Base-by-base conservation (phyloP, 768 basidiomycete species). In the Trametes villosa region DNA sequence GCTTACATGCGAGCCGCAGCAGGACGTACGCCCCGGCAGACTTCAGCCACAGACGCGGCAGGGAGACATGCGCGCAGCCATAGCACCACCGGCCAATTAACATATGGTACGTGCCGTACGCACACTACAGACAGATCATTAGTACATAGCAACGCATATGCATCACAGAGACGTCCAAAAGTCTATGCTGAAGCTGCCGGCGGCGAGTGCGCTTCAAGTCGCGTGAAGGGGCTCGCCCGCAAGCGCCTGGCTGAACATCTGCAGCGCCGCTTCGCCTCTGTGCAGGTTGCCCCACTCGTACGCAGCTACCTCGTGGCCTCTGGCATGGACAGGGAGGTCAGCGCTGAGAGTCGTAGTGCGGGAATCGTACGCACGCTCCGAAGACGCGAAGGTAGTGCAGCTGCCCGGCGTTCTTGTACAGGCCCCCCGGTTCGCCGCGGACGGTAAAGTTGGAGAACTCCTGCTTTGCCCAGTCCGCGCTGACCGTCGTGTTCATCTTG, bases 371-470 rank as follows among this genome's bases (percentile, higher is more conserved):
- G 57, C 38, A 68, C 65, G 70, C 68, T 38, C 67, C 65, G 53
- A 71, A 81, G 20, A 84, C 76, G 6, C 84, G 77, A 11, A 86
- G 66, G 59, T 85, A 86, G 7, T 83, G 83, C 68, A 81, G 77
- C 8, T 74, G 80, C 9, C 84, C 84, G 4, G 85, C 83, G 57
- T 83, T 85, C 73, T 86, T 86, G 74, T 73, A 84, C 30, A 81
- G 70, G 2, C 84, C 85, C 3, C 85, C 74, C 2, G 70, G 58
- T 53, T 80, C 75, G 0, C 85, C 85, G 1, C 75, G 67, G 9
- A 87, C 84, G 0, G 74, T 83, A 70, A 77, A 86, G 34, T 76
- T 74, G 7, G 76, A 59, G 66, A 84, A 84, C 0, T 65, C n/a
- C 63, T 83, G 80, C 36, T 71, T 55, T 38, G 78, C 72, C 68